Percentiles rank a stretch among this genome's conserved stretches.
Evolutionary conservation across 495 filamentous ascomycete genomes (phyloP).

Genomic region (Aspergillus carlsbadensis): DNA sequence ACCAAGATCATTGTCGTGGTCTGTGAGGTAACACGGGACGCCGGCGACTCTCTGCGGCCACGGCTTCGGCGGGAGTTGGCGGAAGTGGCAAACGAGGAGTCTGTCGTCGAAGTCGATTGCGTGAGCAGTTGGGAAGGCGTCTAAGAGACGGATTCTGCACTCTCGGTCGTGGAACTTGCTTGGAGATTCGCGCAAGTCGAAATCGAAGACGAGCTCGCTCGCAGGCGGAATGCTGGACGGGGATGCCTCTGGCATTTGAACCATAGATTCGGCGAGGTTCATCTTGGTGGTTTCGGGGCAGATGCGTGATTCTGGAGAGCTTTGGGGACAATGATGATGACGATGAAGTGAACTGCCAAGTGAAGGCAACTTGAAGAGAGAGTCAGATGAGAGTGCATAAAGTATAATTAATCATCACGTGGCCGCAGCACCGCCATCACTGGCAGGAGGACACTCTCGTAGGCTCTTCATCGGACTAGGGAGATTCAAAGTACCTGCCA

Average conservation of each 20-base stretch:
- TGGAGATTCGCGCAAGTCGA: not conserved
- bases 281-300: too few relatives aligned
- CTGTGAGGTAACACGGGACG: conserved; percentile 11
- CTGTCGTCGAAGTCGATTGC: conserved; percentile 2
- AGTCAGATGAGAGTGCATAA: too few relatives aligned
- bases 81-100: conserved; percentile 6
- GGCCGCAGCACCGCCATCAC: too few relatives aligned
- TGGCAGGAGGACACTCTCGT: too few relatives aligned
- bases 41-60: conserved; percentile 11
- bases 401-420: too few relatives aligned
- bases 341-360: too few relatives aligned
- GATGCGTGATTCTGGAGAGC: too few relatives aligned
- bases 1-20: not conserved
- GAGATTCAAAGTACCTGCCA: too few relatives aligned
- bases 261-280: too few relatives aligned
- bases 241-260: not conserved
- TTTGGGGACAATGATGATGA: too few relatives aligned
- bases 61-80: conserved; percentile 5
- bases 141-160: not conserved
- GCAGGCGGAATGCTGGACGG: not conserved
- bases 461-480: too few relatives aligned
- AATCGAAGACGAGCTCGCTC: not conserved
- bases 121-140: not conserved
- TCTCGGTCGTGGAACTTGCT: not conserved
- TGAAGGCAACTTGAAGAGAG: too few relatives aligned